These are phyloP conservation scores for Vanilla planifolia DNA, from an alignment of 106 monocot species.

Conservation along the genomic window DNA sequence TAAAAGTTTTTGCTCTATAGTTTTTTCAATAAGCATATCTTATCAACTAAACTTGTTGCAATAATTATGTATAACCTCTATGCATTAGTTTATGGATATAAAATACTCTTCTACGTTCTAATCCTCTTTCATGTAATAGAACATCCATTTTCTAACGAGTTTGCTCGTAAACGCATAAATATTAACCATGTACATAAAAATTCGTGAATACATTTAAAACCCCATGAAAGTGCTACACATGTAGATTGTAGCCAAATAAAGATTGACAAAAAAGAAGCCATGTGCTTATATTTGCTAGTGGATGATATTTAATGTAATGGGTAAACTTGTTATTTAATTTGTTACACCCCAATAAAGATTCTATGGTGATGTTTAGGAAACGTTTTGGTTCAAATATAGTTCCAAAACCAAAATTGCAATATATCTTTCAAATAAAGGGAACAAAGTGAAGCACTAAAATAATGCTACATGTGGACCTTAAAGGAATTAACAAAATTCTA, in stretches of 20 bases:
- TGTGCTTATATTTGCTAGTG: neutral
- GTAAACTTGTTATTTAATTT: constrained; percentile 3
- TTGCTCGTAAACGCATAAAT: too few relatives aligned
- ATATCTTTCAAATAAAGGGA: neutral
- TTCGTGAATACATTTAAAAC: too few relatives aligned
- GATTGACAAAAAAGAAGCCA: neutral
- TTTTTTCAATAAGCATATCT: too few relatives aligned
- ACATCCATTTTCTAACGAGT: too few relatives aligned
- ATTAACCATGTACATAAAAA: too few relatives aligned
- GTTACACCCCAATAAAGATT: neutral
- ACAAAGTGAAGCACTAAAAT: neutral
- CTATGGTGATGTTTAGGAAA: neutral
- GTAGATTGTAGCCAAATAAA: neutral
- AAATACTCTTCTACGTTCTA: too few relatives aligned
- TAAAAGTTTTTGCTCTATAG: too few relatives aligned
- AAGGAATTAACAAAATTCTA: neutral
- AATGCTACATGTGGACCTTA: neutral
- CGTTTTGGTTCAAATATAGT: too few relatives aligned
- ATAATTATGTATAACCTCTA: too few relatives aligned
- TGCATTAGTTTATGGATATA: too few relatives aligned
- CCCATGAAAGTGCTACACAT: neutral
- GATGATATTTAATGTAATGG: neutral
- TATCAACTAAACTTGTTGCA: too few relatives aligned
- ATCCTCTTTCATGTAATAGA: too few relatives aligned
- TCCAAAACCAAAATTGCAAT: neutral